A percentile compares a stretch with the other conserved stretches of the same genome.
phyloP scores from a whole-genome alignment of 345 rosid species.

The Turritis glabra region DNA sequence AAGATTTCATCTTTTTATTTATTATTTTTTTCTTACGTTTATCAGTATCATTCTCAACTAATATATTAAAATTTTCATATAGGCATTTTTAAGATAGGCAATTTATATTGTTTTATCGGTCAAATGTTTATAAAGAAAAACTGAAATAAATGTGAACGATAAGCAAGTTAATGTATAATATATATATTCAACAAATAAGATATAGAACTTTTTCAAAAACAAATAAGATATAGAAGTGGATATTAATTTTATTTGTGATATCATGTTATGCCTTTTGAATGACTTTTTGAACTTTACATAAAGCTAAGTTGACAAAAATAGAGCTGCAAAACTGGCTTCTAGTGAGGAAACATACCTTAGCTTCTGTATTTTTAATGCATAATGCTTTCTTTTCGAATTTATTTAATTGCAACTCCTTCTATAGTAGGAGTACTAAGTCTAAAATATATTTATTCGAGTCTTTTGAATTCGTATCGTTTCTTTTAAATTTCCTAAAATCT shows the following conservation, averaged over 20 bases:
- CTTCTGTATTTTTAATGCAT: background rate
- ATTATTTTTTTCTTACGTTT: background rate
- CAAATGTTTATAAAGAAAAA: background rate
- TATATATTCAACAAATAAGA: conserved; percentile 2
- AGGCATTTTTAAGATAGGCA: too few relatives aligned
- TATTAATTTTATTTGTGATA: background rate
- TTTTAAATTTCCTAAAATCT: background rate
- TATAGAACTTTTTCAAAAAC: too few relatives aligned
- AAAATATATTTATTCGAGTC: background rate
- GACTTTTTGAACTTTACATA: conserved; percentile 34
- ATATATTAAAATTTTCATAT: too few relatives aligned
- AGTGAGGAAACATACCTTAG: conserved; percentile 38
- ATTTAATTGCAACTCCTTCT: conserved; percentile 7
- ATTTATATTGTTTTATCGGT: background rate
- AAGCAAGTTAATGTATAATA: background rate
- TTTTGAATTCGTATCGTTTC: background rate
- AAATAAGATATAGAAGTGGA: background rate
- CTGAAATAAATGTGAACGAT: background rate
- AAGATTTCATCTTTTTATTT: background rate
- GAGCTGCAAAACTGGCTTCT: conserved; percentile 36
- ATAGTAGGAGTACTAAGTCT: too few relatives aligned
- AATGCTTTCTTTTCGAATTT: background rate
- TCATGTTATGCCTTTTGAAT: conserved; percentile 40
- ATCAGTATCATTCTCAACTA: too few relatives aligned
- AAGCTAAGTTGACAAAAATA: conserved; percentile 52